These are phyloP conservation scores for Suillus placidus DNA, from an alignment of 768 basidiomycete species.

Conservation along the genomic window DNA sequence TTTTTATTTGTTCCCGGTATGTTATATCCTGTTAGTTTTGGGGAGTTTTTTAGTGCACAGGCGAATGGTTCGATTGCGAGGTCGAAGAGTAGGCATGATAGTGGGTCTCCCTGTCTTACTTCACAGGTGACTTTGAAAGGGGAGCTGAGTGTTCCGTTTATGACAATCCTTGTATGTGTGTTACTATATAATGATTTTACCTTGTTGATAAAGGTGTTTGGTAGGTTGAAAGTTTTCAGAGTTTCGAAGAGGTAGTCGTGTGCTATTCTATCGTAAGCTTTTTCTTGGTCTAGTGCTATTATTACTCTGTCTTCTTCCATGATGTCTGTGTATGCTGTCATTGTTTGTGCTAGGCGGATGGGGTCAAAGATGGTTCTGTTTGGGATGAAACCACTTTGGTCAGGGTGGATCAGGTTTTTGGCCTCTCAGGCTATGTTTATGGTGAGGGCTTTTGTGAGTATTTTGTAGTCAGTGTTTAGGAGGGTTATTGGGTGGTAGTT, in stretches of 20 bases:
- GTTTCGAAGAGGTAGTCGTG: slow-evolving; percentile 37
- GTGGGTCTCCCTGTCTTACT: slow-evolving; percentile 39
- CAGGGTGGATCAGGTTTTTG: slow-evolving; percentile 30
- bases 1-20: no score
- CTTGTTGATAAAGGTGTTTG: slow-evolving; percentile 30
- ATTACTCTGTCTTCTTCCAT: slow-evolving; percentile 31
- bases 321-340: slow-evolving; percentile 30
- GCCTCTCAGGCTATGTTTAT: slow-evolving; percentile 17
- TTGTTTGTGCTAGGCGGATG: slow-evolving; percentile 27
- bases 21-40: no score
- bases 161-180: slow-evolving; percentile 32
- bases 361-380: slow-evolving; percentile 37
- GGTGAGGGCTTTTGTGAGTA: slow-evolving; percentile 30
- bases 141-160: slow-evolving; percentile 35
- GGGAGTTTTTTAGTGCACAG: slow-evolving; percentile 28
- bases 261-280: slow-evolving; percentile 40
- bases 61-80: slow-evolving; percentile 36
- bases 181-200: slow-evolving; percentile 28
- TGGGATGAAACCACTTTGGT: slow-evolving; percentile 45
- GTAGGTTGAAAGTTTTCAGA: slow-evolving; percentile 28
- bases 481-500: slow-evolving; percentile 45
- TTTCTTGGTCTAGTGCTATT: slow-evolving; percentile 41
- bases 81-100: slow-evolving; percentile 37
- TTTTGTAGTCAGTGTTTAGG: slow-evolving; percentile 38
- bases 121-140: slow-evolving; percentile 20